Evolutionary conservation across 1,139 yeast genomes (phyloP), one percentile per base, ranked within the genome.

Genomic region (Saccharomyces pastorianus): DNA sequence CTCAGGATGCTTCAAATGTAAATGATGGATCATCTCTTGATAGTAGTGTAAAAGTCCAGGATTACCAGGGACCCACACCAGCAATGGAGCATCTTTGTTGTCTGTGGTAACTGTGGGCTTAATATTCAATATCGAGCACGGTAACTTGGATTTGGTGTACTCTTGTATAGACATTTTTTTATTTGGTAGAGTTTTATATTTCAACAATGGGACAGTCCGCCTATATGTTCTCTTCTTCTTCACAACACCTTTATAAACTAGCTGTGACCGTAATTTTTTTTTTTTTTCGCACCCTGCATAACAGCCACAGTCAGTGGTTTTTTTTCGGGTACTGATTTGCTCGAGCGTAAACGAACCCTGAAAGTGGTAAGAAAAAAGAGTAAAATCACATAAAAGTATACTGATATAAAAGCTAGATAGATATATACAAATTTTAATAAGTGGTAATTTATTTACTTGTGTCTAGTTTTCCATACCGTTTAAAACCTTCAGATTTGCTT

Each of bases 11-110:
- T 64, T 63, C 32, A 64, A 56, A 52, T 80, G 81, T 51, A 83
- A 65, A 41, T 73, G 64, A 38, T 71, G 71, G 48, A 83, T 67
- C 61, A 79, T 81, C 2, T 78, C 76, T 25, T 72, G 71, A 64
- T 83, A 83, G 64, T 76, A 83, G 57, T 81, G 84, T 26, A 80
- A 74, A 14, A 83, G 64, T 0, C 88, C 88, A 0, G 88, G 88
- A 61, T 83, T 83, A 0, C 88, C 88, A 0, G 88, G 88, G n/a
- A 83, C 75, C 61, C 83, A 73, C 25, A 79, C 69, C 41, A 82
- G 64, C 47, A 79, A 59, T 3, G 74, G 73, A 25, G 63, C 54
- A 26, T 53, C 51, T 6, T 25, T 26, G 7, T 32, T 38, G n/a
- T 9, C 7, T 9, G n/a, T 26, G 3, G 38, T 42, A 2, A 14